Percentiles rank a stretch among this genome's conserved stretches.
These are phyloP conservation scores for Blastobotrys robertii DNA, from an alignment of 805 yeast genomes.

Conservation along the genomic window DNA sequence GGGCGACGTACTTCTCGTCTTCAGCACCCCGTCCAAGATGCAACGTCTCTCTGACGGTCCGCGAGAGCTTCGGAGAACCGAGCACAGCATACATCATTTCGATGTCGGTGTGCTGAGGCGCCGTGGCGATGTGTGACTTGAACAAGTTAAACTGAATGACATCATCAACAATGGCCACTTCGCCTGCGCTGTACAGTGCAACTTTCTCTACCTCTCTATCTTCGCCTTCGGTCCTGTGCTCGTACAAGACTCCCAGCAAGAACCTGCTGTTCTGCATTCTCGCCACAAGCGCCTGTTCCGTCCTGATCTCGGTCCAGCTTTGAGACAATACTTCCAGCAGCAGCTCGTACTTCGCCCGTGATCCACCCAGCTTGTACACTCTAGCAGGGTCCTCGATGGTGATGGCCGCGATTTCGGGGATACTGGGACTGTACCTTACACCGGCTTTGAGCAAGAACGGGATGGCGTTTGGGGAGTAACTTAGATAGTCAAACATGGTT, in stretches of 20 bases:
- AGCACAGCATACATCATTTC: slow-evolving; percentile 25
- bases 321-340: slow-evolving; percentile 16
- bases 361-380: slow-evolving; percentile 19
- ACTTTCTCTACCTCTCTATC: slow-evolving; percentile 11
- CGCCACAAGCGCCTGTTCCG: slow-evolving; percentile 13
- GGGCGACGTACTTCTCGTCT: slow-evolving; percentile 4
- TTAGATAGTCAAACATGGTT: slow-evolving; percentile 22
- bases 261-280: slow-evolving; percentile 22
- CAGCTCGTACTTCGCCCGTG: slow-evolving; percentile 16
- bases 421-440: slow-evolving; percentile 26
- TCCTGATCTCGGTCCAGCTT: slow-evolving; percentile 15
- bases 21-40: slow-evolving; percentile 19
- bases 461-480: slow-evolving; percentile 15
- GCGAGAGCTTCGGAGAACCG: slow-evolving; percentile 25
- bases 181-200: slow-evolving; percentile 20
- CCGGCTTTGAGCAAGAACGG: slow-evolving; percentile 28
- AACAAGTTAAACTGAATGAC: slow-evolving; percentile 28
- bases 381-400: slow-evolving; percentile 20
- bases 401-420: slow-evolving; percentile 22
- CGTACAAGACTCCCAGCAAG: slow-evolving; percentile 20
- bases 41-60: slow-evolving; percentile 19
- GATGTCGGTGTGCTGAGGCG: slow-evolving; percentile 26
- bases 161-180: slow-evolving; percentile 29
- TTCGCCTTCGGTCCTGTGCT: slow-evolving; percentile 13
- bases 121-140: slow-evolving; percentile 22